Evolutionary conservation across 495 filamentous ascomycete species (phyloP).

Genomic region (Aspergillus incahuasiensis): DNA sequence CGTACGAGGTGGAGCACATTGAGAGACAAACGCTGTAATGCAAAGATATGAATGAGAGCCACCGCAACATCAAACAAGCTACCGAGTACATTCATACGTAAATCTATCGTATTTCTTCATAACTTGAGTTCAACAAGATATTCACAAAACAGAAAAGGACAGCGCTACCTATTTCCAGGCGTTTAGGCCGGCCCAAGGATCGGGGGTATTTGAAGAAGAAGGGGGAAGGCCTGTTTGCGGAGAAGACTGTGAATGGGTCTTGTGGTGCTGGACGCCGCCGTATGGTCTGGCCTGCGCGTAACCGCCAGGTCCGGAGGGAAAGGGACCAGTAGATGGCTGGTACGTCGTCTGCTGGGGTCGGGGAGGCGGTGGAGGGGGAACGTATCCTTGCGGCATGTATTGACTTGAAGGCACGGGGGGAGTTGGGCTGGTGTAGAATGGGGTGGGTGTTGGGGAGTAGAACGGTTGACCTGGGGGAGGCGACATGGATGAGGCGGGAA

Average conservation of each 20-base stretch:
- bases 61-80: background rate
- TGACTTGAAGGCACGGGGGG: constrained; percentile 34
- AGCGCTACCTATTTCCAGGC: constrained; percentile 64
- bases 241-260: constrained; percentile 40
- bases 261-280: constrained; percentile 32
- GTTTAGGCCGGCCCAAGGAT: constrained; percentile 85
- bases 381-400: constrained; percentile 72
- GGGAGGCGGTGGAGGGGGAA: constrained; percentile 86
- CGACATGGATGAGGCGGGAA: constrained; percentile 39
- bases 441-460: constrained; percentile 38
- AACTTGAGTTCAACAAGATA: background rate
- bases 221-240: constrained; percentile 29
- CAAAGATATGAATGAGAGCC: background rate
- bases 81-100: background rate
- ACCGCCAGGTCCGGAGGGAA: constrained; percentile 55
- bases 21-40: background rate
- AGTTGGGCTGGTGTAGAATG: constrained; percentile 33
- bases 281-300: constrained; percentile 49
- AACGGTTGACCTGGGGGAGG: constrained; percentile 42
- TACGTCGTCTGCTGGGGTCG: constrained; percentile 75
- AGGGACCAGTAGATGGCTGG: constrained; percentile 47
- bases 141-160: background rate
- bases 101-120: constrained; percentile 10
- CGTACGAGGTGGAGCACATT: background rate
- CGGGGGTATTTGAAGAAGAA: constrained; percentile 32